These are phyloP conservation scores for Verticillium klebahnii DNA, from an alignment of 2,329 filamentous ascomycete genomes.

Conservation along the genomic window DNA sequence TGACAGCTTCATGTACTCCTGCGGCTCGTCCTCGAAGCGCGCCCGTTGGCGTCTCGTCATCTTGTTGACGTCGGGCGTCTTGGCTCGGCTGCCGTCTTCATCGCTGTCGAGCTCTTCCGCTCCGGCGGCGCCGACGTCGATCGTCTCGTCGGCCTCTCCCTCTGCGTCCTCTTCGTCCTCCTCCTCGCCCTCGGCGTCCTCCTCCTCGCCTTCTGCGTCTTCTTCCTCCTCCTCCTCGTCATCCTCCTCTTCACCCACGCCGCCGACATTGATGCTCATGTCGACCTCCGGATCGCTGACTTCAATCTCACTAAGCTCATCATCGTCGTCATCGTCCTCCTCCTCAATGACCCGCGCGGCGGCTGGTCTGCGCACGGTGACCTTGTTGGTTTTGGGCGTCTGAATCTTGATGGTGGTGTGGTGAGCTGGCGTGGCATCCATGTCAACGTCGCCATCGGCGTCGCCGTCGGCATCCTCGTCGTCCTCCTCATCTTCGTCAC, in stretches of 20 bases:
- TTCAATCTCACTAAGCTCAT: conserved; percentile 17
- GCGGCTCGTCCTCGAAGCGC: conserved; percentile 51
- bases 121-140: conserved; percentile 17
- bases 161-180: conserved; percentile 30
- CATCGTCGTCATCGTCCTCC: conserved; percentile 16
- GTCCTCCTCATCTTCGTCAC: conserved; percentile 11
- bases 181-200: conserved; percentile 33
- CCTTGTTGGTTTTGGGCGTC: conserved; percentile 10
- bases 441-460: conserved; percentile 41
- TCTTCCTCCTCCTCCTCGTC: conserved; percentile 30
- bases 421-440: conserved; percentile 27
- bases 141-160: conserved; percentile 21
- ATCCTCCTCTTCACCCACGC: conserved; percentile 21
- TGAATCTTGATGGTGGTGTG: conserved; percentile 12
- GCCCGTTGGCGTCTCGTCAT: conserved; percentile 59
- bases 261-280: conserved; percentile 27
- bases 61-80: conserved; percentile 50
- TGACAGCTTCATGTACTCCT: conserved; percentile 51
- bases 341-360: conserved; percentile 13
- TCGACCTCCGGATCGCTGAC: conserved; percentile 19
- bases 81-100: conserved; percentile 41
- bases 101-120: conserved; percentile 37
- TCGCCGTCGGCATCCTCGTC: conserved; percentile 28
- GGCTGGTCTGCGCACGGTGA: conserved; percentile 6
- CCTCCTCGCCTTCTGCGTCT: conserved; percentile 38